Percentiles rank a stretch among this genome's conserved stretches.
These are phyloP conservation scores for Ceratocystis papillata DNA, from an alignment of 2,329 filamentous ascomycete genomes.

Conservation along the genomic window DNA sequence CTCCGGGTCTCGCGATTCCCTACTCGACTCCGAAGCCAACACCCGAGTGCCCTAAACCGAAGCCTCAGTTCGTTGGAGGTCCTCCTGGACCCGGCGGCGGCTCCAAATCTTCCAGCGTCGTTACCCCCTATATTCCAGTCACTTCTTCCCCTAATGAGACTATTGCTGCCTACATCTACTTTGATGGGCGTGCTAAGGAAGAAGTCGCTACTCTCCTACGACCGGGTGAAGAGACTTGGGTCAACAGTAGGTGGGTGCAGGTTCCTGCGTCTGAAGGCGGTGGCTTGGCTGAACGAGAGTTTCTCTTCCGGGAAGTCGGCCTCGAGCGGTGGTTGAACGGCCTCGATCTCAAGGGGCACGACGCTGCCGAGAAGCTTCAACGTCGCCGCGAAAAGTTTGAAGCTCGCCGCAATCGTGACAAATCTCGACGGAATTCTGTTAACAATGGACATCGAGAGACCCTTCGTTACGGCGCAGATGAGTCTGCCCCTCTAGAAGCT, in stretches of 20 bases:
- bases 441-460: constrained; percentile 39
- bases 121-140: constrained; percentile 81
- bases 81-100: constrained; percentile 47
- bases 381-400: constrained; percentile 74
- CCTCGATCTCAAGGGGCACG: constrained; percentile 84
- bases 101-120: constrained; percentile 41
- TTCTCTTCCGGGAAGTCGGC: constrained; percentile 92
- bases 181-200: constrained; percentile 88
- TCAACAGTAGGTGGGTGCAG: constrained; percentile 96
- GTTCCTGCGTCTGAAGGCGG: constrained; percentile 84
- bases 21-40: constrained; percentile 83
- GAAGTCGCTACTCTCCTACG: constrained; percentile 90
- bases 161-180: constrained; percentile 97
- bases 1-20: constrained; percentile 74
- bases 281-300: constrained; percentile 89
- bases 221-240: constrained; percentile 95
- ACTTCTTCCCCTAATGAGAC: constrained; percentile 93
- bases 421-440: constrained; percentile 28
- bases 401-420: constrained; percentile 53
- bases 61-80: constrained; percentile 68
- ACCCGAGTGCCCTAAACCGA: constrained; percentile 64
- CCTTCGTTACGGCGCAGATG: constrained; percentile 70
- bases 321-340: constrained; percentile 95
- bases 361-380: constrained; percentile 80
- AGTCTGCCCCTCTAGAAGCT: constrained; percentile 61